Conservation (phyloP, 2,329 filamentous ascomycete species). For the Chrysosporium keratinophilum region DNA sequence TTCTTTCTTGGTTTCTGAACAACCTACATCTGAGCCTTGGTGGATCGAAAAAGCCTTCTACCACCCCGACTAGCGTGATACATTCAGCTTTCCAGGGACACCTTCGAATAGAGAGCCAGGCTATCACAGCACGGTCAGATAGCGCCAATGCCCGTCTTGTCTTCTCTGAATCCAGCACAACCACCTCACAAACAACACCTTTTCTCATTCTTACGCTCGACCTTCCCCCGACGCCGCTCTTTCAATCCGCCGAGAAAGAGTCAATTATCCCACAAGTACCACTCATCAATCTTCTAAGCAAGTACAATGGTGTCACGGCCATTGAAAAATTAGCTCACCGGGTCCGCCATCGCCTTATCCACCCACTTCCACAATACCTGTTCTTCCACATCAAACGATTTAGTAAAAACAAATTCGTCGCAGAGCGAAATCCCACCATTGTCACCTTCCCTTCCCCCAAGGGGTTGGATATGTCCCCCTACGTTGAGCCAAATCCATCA, state of each 20-base stretch:
- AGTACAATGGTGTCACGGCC: conserved; percentile 80
- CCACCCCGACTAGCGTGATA: conserved; percentile 57
- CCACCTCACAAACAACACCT: conserved; percentile 63
- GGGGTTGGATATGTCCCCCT: conserved; percentile 76
- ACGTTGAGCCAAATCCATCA: conserved; percentile 75
- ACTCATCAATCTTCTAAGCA: conserved; percentile 69
- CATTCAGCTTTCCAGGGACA: conserved; percentile 90
- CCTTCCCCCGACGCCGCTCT: conserved; percentile 80
- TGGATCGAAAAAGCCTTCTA: conserved; percentile 75
- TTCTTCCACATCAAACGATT: conserved; percentile 96
- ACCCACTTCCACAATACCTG: conserved; percentile 83
- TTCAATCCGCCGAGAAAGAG: conserved; percentile 86
- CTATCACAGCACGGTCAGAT: conserved; percentile 83
- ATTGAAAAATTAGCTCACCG: conserved; percentile 85
- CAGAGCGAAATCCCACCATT: conserved; percentile 93
- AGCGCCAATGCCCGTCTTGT: conserved; percentile 68
- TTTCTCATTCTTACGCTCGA: conserved; percentile 92
- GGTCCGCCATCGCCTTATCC: conserved; percentile 77
- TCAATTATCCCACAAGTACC: conserved; percentile 82
- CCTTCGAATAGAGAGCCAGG: conserved; percentile 84
- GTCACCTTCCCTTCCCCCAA: conserved; percentile 84
- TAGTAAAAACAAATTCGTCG: conserved; percentile 90
- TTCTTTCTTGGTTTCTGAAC: conserved; percentile 95
- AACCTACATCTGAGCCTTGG: conserved; percentile 85
- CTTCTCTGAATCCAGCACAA: conserved; percentile 80